Base-by-base conservation (phyloP, 2,329 filamentous ascomycete genomes). In the Catunica adiposa region DNA sequence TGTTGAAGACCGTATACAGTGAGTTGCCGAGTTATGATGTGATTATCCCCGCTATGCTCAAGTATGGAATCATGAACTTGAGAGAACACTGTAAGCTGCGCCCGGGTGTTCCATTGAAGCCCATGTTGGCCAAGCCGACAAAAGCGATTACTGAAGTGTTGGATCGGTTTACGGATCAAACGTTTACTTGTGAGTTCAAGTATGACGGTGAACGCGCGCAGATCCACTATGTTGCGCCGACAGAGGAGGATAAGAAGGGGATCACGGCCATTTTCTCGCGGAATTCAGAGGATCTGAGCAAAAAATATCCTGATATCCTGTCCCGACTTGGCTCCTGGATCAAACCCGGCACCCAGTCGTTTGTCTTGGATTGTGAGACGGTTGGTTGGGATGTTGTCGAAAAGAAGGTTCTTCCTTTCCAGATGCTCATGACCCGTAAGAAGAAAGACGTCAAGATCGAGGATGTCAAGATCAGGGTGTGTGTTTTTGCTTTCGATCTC, bases 171-270 rank as follows among this genome's bases (percentile, higher is more conserved):
- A 92, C 97, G 66, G 82, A 86, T 60, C 92, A 95, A 65, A 85
- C 84, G 25, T 98, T 98, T 64, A 97, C 92, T 1, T 98, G 92
- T 70, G 92, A 98, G 67, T 98, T 94, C 75, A 98, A 98, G 68
- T 98, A 98, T 65, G 92, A 98, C 63, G 92, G 92, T 51, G 92
- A 98, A 69, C 78, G 92, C 65, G 92, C 92, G n/a, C 92, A 98
- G 66, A 97, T 98, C 53, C 92, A 98, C 66, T 98, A 94, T 62
- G 88, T 97, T 31, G 83, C 89, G 3, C 82, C 81, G 60, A 84
- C 87, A 59, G 71, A 77, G 34, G 78, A 76, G 4, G 76, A 80
- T 54, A 38, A 53, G 9, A 56, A 46, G 25, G 90, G 90, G 1
- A 79, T 97, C 34, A 82, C 88, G 7, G 88, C 90, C 53, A 95